Evolutionary conservation across 2,329 filamentous ascomycete species (phyloP), one percentile per base, ranked within the genome.

Genomic region (Colletotrichum euphorbiae): DNA sequence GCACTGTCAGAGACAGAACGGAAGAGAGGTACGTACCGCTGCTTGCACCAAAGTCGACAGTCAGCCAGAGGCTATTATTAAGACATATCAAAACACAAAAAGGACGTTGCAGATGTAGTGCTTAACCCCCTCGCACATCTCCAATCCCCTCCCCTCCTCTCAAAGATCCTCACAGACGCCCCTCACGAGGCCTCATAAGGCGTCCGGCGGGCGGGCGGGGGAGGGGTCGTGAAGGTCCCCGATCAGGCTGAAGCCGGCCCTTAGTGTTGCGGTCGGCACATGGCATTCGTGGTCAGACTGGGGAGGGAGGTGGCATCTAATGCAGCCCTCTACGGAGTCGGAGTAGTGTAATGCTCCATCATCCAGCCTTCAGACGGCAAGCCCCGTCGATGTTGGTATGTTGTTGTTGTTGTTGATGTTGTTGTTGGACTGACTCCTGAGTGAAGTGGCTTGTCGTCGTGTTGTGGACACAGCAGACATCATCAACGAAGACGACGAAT

Each of bases 131-230:
- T 48, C 58, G 31, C 38, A 33, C 6, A 36, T 61, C 46, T 51
- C 58, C 58, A 61, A 43, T 51, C 33, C 2, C 21, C 21, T 21
- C 21, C 21, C 21, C 21, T 21, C 24, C 57, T 28, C 57, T 17
- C 36, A 15, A 15, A 21, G 15, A 40, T 21, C 46, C n/a, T 51
- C 58, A n/a, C 28, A 38, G 51, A 13, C 38, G 17, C 55, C 45
- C 58, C 48, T 61, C 58, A 36, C 46, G 15, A 60, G 57, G 57
- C 57, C 36, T 60, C 45, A 19, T 36, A 52, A 61, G 58, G 58
- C 58, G 58, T 52, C 58, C 58, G 51, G 58, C 58, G 58, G 58
- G 45, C 58, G 45, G 31, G 58, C 46, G 58, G 58, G 46, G 58
- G 43, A 51, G 33, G 43, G 58, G 58, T 52, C 46, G 19, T 8